Base-by-base conservation (phyloP, 108 stramenopile genomes). In the Mediolabrus comicus region DNA sequence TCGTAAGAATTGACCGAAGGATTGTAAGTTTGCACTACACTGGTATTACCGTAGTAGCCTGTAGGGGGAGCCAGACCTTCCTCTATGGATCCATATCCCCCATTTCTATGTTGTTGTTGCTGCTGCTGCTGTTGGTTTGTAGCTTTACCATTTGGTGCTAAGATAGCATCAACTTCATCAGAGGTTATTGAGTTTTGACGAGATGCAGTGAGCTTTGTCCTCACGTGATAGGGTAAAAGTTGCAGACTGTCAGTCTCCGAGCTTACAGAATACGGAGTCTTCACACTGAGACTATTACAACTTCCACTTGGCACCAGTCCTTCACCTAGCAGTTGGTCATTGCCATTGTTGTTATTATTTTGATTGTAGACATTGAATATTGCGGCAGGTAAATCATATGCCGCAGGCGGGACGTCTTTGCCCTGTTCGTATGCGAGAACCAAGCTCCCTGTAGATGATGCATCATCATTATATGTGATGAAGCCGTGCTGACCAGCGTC, bases 401-500 rank as follows among this genome's bases (percentile, higher is more conserved):
- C 62, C 0, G 71, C 62, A 6, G 62, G 71, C 32, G 71, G 62
- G 14, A 56, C 27, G 16, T 64, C 71, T 39, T 24, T 53, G 17
- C 62, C 62, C 29, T 61, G 71, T 34, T 63, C 60, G 16, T 64
- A 72, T 0, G 25, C 54, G 8, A 72, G n/a, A 7, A 72, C 71
- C 38, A 72, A 43, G 46, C 71, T 72, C 22, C 71, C 71, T 26
- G 71, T 64, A 0, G 71, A 53, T 9, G 71, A 72, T 9, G 62
- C 62, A 39, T 72, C 71, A 32, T 72, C 71, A 24, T 49, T 49
- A 30, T 72, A 62, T 16, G 61, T 57, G 38, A 72, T 72, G 31
- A 72, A 72, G 54, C 71, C 71, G 32, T 72, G 71, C 22, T 72
- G 62, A 25, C 71, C 71, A 2, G 56, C 71, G 57, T 72, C 71